These are phyloP conservation scores for Claviceps sp. DNA, from an alignment of 2,329 filamentous ascomycete species.

Conservation along the genomic window DNA sequence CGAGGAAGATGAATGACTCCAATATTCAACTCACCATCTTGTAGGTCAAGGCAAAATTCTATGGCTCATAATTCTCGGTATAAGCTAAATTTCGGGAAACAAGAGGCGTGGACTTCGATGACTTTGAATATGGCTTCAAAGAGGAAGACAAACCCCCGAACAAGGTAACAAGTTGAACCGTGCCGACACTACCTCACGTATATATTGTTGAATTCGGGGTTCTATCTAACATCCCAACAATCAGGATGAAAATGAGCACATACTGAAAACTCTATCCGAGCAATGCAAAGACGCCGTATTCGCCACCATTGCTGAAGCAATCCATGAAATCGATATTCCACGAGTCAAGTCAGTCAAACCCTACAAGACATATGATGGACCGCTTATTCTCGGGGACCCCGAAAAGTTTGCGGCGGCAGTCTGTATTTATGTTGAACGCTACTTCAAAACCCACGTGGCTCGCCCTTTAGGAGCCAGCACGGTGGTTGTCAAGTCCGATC, in stretches of 20 bases:
- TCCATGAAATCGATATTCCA: conserved; percentile 66
- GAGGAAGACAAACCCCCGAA: conserved; percentile 66
- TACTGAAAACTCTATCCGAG: conserved; percentile 51
- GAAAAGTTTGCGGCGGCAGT: conserved; percentile 61
- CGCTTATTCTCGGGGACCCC: conserved; percentile 66
- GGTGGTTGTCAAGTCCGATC: conserved; percentile 48
- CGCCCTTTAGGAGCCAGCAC: conserved; percentile 62
- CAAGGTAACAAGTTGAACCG: conserved; percentile 41
- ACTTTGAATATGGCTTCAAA: conserved; percentile 77
- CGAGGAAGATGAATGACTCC: conserved; percentile 58
- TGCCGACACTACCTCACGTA: background rate
- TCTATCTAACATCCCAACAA: background rate
- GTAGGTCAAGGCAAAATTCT: conserved; percentile 32
- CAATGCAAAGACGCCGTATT: conserved; percentile 55
- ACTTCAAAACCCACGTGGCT: conserved; percentile 72
- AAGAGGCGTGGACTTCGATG: conserved; percentile 88
- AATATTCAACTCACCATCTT: conserved; percentile 68
- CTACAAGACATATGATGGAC: conserved; percentile 66
- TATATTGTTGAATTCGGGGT: no score
- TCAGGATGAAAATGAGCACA: conserved; percentile 51
- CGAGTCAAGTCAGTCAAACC: conserved; percentile 63
- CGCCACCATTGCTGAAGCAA: conserved; percentile 76
- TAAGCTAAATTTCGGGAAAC: background rate
- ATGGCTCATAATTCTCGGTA: background rate
- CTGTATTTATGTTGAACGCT: conserved; percentile 77